Percentiles rank a stretch among this genome's conserved stretches.
These are phyloP conservation scores for Candolleomyces aberdarensis DNA, from an alignment of 768 basidiomycete genomes.

Conservation along the genomic window DNA sequence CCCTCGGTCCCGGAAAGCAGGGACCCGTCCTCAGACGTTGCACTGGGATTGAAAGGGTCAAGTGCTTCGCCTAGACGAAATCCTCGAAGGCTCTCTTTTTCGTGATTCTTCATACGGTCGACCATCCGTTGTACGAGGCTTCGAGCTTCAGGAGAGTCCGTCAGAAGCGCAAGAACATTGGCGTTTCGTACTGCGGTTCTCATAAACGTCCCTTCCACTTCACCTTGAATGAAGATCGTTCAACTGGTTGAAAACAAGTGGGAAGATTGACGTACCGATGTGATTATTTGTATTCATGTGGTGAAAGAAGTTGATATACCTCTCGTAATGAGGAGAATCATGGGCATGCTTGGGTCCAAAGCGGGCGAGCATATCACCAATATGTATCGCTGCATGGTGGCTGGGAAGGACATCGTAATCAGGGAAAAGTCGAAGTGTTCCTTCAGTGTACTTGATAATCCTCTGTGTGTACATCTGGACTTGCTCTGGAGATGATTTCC, in stretches of 20 bases:
- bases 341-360: conserved; percentile 27
- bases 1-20: background rate
- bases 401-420: conserved; percentile 15
- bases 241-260: too few relatives aligned
- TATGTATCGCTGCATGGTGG: conserved; percentile 22
- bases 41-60: background rate
- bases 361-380: conserved; percentile 13
- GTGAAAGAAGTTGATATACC: conserved; percentile 23
- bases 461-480: conserved; percentile 16
- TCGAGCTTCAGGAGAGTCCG: background rate
- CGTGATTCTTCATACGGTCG: background rate
- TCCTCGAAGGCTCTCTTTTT: background rate
- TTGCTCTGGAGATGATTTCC: conserved; percentile 16
- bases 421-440: conserved; percentile 13
- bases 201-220: background rate
- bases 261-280: conserved; percentile 8
- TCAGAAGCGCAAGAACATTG: background rate
- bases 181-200: background rate
- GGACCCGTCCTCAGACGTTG: background rate
- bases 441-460: conserved; percentile 17
- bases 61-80: background rate
- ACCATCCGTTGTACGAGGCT: background rate
- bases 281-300: conserved; percentile 19
- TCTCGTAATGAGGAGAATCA: conserved; percentile 23
- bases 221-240: background rate